Evolutionary conservation across 176 grass and related monocot genomes (phyloP).

Genomic region (Oryza rufipogon): DNA sequence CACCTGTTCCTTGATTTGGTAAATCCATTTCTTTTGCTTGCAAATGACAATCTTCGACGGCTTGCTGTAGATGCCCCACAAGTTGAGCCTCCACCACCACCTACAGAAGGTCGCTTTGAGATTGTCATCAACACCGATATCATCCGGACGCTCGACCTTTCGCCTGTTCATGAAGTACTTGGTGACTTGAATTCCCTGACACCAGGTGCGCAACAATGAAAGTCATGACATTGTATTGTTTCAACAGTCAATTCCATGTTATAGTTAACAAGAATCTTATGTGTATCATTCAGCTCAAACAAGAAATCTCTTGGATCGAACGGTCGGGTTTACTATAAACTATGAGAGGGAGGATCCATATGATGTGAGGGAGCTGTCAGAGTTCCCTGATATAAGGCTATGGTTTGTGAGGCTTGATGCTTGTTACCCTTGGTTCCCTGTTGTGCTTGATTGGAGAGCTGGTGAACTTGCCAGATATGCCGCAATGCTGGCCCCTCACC

Average conservation of each 20-base stretch:
- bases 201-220: slow-evolving; percentile 37
- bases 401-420: slow-evolving; percentile 95
- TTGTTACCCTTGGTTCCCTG: slow-evolving; percentile 85
- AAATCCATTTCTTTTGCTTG: not conserved
- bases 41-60: not conserved
- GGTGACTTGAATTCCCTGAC: slow-evolving; percentile 49
- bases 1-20: too few species aligned
- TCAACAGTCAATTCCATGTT: not conserved
- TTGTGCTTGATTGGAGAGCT: slow-evolving; percentile 94
- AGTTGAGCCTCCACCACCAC: slow-evolving; percentile 70
- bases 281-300: slow-evolving; percentile 48
- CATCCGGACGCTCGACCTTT: slow-evolving; percentile 62
- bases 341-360: slow-evolving; percentile 87
- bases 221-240: not conserved
- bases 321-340: slow-evolving; percentile 86
- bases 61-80: slow-evolving; percentile 49
- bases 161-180: slow-evolving; percentile 52
- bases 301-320: slow-evolving; percentile 63
- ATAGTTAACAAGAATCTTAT: slow-evolving; percentile 9
- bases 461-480: slow-evolving; percentile 86
- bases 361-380: slow-evolving; percentile 68
- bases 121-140: slow-evolving; percentile 62
- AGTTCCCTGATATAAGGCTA: slow-evolving; percentile 74
- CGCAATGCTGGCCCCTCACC: slow-evolving; percentile 92
- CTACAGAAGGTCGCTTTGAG: slow-evolving; percentile 72